Evolutionary conservation across 2,329 filamentous ascomycete genomes (phyloP), one percentile per base, ranked within the genome.

Genomic region (Colletotrichum magnum): DNA sequence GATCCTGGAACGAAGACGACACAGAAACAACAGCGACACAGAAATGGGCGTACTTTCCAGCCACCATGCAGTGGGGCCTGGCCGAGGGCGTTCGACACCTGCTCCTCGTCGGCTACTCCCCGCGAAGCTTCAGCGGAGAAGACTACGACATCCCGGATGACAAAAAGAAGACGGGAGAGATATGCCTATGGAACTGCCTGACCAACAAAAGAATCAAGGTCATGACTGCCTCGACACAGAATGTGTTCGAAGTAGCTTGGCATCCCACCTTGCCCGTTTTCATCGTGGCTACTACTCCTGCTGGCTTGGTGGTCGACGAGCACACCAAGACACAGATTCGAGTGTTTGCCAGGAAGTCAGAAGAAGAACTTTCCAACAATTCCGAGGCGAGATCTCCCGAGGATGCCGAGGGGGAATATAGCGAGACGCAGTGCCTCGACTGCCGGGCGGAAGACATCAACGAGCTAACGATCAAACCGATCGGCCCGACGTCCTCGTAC

Each of bases 191-290:
- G 88, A 83, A 92, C 74, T 84, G 86, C 0, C 63, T 76, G 0
- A 79, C 78, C 2, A 80, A 81, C 10, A 75, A 80, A 10, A 79
- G 82, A 52, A 78, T 89, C 52, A 81, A 79, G 5, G 82, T 91
- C 4, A 78, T 82, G 21, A 85, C 86, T 3, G 85, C 83, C 1
- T 85, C 84, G 0, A 85, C 84, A 0, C 84, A 88, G 53, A 91
- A 92, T 65, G 87, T 91, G 2, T 92, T 92, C 52, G 89, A 92
- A 73, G 86, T 91, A 2, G 79, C 84, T 0, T 92, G 89, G 89
- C 89, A 92, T 73, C 89, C 89, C 0, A 82, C 75, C 0, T 79
- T 86, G 53, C 78, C 81, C 3, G 80, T 82, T 24, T 91, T 91
- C 72, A 79, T 88, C 5, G 88, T 84, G 4, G 89, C 88, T 2